Conservation (phyloP, 2,329 filamentous ascomycete genomes). For the Fusarium subtropicale region DNA sequence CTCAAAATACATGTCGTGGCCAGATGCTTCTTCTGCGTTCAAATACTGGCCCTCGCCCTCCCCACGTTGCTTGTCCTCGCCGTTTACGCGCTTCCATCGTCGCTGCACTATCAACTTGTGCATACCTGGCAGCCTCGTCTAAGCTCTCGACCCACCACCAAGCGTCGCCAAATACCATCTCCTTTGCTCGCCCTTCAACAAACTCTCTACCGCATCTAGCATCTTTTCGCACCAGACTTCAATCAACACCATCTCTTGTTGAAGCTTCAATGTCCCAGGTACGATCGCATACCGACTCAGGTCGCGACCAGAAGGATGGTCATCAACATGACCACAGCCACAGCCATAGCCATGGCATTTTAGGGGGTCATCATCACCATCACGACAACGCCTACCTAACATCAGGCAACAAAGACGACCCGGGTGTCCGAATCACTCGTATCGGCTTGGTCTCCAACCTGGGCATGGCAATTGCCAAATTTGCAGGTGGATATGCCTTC, state of each 20-base stretch:
- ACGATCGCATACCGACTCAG: conserved; percentile 48
- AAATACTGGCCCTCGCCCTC: conserved; percentile 36
- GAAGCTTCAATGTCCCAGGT: conserved; percentile 51
- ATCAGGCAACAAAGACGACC: conserved; percentile 81
- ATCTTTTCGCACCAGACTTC: conserved; percentile 38
- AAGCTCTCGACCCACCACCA: conserved; percentile 32
- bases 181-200: conserved; percentile 25
- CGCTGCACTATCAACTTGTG: conserved; percentile 44
- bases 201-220: conserved; percentile 42
- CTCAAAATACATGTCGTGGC: conserved; percentile 36
- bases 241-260: conserved; percentile 39
- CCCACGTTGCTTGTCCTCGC: conserved; percentile 33
- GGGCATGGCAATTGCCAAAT: conserved; percentile 93
- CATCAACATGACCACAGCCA: conserved; percentile 46
- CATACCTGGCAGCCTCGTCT: conserved; percentile 42
- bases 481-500: conserved; percentile 91
- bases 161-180: conserved; percentile 36
- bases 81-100: conserved; percentile 43
- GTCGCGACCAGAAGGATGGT: conserved; percentile 32
- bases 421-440: conserved; percentile 71
- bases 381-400: conserved; percentile 94
- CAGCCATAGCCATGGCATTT: conserved; percentile 38
- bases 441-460: conserved; percentile 81
- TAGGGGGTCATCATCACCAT: conserved; percentile 75
- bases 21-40: conserved; percentile 43